phyloP scores from a whole-genome alignment of 768 basidiomycete species.

The Clavulina sp. region DNA sequence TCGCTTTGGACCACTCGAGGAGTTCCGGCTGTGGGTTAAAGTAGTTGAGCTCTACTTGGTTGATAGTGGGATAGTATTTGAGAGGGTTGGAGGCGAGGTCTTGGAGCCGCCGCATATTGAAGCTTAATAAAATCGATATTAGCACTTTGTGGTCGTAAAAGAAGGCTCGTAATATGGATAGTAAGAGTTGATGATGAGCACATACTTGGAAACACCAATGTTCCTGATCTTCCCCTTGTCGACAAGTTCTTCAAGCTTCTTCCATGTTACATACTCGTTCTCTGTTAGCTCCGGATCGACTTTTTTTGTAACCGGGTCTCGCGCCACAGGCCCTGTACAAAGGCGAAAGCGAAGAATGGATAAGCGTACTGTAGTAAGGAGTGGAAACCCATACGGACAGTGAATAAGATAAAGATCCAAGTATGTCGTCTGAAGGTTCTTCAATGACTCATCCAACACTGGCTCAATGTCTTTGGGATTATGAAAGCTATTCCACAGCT shows the following conservation, averaged over 20 bases:
- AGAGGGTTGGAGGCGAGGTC: not conserved
- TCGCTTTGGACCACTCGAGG: slow-evolving; percentile 37
- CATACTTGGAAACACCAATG: slow-evolving; percentile 32
- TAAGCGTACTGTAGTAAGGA: not conserved
- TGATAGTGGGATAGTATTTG: slow-evolving; percentile 3
- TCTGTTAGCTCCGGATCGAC: not conserved
- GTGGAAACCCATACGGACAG: not conserved
- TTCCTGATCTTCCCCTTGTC: slow-evolving; percentile 56
- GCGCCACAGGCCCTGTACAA: not conserved
- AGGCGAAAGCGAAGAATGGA: too few relatives aligned
- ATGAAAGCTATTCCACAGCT: not conserved
- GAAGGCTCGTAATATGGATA: too few relatives aligned
- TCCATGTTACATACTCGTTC: not conserved
- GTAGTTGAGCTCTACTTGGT: slow-evolving; percentile 52
- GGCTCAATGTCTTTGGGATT: slow-evolving; percentile 21
- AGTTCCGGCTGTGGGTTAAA: slow-evolving; percentile 49
- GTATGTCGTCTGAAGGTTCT: slow-evolving; percentile 51
- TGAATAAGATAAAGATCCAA: slow-evolving; percentile 28
- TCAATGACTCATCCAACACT: slow-evolving; percentile 52
- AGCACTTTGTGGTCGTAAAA: not conserved
- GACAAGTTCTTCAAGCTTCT: slow-evolving; percentile 59
- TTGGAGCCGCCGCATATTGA: not conserved
- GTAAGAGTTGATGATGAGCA: too few relatives aligned
- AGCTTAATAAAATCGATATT: not conserved
- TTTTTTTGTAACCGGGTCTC: not conserved